Conservation (phyloP, 164 flowering plant genomes). For the Malania oleifera region DNA sequence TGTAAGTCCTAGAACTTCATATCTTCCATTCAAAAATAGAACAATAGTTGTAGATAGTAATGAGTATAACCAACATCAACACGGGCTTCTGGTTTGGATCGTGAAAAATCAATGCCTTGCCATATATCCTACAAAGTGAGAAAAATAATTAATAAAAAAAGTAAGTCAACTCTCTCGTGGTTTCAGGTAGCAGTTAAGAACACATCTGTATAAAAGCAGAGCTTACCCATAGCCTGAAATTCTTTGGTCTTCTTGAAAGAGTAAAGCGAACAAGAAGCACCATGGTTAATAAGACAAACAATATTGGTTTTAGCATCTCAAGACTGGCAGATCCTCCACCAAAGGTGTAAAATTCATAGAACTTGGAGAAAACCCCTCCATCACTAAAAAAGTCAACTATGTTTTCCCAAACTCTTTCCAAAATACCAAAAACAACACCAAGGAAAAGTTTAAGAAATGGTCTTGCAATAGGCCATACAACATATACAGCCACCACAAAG, state of each 20-base stretch:
- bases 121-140: slow-evolving; percentile 68
- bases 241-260: slow-evolving; percentile 85
- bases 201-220: too few species aligned
- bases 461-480: slow-evolving; percentile 66
- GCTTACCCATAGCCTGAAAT: slow-evolving; percentile 89
- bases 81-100: slow-evolving; percentile 93
- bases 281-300: slow-evolving; percentile 58
- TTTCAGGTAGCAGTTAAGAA: too few species aligned
- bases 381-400: slow-evolving; percentile 43
- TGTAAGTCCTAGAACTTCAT: slow-evolving; percentile 5
- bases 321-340: slow-evolving; percentile 73
- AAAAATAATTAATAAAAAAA: too few species aligned
- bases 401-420: slow-evolving; percentile 56
- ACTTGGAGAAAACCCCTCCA: slow-evolving; percentile 65
- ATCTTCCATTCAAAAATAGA: not conserved
- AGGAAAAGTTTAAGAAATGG: slow-evolving; percentile 49
- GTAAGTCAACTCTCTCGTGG: too few species aligned
- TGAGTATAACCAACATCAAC: slow-evolving; percentile 74
- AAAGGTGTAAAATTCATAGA: slow-evolving; percentile 49
- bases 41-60: not conserved
- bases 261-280: slow-evolving; percentile 81
- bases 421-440: slow-evolving; percentile 40
- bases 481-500: slow-evolving; percentile 47
- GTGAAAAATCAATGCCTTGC: slow-evolving; percentile 94
- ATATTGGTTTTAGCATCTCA: slow-evolving; percentile 57